Evolutionary conservation across 1,284 basidiomycete genomes (phyloP), one percentile per base, ranked within the genome.

Genomic region (Melampsora abietis-canadensis): DNA sequence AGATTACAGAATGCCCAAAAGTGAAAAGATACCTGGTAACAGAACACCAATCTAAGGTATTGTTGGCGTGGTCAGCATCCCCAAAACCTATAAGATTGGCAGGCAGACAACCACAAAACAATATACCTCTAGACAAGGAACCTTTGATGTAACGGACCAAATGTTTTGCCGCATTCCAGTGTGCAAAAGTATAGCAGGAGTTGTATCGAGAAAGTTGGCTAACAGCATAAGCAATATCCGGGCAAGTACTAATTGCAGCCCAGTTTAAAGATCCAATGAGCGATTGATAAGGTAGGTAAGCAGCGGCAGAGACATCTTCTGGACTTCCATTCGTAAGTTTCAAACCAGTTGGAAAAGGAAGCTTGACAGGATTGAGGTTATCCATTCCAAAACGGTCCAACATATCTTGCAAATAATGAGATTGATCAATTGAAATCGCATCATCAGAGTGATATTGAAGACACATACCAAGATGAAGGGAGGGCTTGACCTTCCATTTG

Each of bases 91-190:
- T 19, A 5, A 51, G 21, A 2, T 51, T 12, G 2, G 48, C 48
- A 19, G 48, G 48, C 48, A 51, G 4, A 21, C 17, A 19, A 2
- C 48, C 21, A 3, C 48, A 4, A 51, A 51, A 51, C 48, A 51
- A 3, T 3, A 51, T 51, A 19, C 48, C 48, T 19, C 3, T 17
- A 19, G 15, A 19, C 21, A 51, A 12, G 7, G 34, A 51, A 51
- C 48, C 48, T 12, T 47, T 66, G 10, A 66, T 2, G 21, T 66
- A 66, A 17, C 21, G 10, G 4, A 66, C 21, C 10, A 51, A 19
- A 10, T 46, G 37, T 7, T 66, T 51, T 2, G 30, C 46, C 2
- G 30, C 40, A 48, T 47, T 48, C 40, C 64, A 66, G 64, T 66
- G 64, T 5, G 15, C 3, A 14, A 40, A 40, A 2, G 62, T 37